Evolutionary conservation across 352 stramenopile species (phyloP), one percentile per base, ranked within the genome.

Genomic region (Globisporangium yorkense): DNA sequence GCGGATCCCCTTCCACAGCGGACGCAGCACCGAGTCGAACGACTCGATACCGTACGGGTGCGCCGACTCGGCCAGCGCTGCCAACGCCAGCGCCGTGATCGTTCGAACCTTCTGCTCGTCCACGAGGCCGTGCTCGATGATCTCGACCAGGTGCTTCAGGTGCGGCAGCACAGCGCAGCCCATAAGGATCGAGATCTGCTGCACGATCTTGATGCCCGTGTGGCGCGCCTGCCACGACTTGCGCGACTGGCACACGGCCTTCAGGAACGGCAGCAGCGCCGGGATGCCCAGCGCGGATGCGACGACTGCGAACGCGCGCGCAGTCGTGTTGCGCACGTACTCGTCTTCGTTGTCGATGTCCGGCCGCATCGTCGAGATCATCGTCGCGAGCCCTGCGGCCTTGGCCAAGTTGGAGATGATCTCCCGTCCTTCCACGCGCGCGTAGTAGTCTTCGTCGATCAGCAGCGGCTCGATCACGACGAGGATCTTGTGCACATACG

Each of bases 361-460:
- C 0, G 97, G 96, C 13, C 97, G 85, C 96, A 99, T 99, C 0
- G 97, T 99, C 15, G 97, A 97, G 73, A 99, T 99, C 97, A 99
- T 99, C 5, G 97, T 99, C 3, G 97, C 94, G 3, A 99, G 73
- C 56, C 97, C 97, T 13, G 97, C 97, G 37, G 97, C 97, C 77
- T 99, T 99, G 3, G 96, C 95, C 13, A 99, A 71, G 68, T 99
- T 99, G 45, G 94, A 98, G 57, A 99, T 99, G 66, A 99, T 99
- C 71, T 99, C 97, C 55, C 97, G 83, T 31, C 96, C 97, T 89
- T 99, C 97, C 0, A 99, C 96, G 56, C 97, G 87, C 24, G 97
- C 97, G 71, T 99, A 99, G 63, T 99, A 99, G 73, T 99, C 97
- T 72, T 99, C 96, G 70, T 99, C 97, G 65, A 99, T 99, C 24